phyloP scores from a whole-genome alignment of 805 yeast species.

The Schizosaccharomyces octosporus region DNA sequence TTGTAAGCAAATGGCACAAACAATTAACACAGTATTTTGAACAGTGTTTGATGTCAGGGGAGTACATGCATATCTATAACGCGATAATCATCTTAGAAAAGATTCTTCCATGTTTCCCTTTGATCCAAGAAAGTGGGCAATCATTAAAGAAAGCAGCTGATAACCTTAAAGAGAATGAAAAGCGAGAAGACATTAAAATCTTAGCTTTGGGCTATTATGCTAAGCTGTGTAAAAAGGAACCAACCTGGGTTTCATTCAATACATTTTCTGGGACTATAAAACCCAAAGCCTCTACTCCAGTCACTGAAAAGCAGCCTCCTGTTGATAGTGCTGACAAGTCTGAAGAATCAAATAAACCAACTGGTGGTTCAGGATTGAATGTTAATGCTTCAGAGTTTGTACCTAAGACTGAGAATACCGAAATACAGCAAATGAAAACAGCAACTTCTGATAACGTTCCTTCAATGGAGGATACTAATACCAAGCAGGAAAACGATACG shows the following conservation, averaged over 20 bases:
- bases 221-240: background rate
- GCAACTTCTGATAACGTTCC: background rate
- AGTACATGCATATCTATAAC: slow-evolving; percentile 61
- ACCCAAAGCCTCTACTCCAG: background rate
- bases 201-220: slow-evolving; percentile 23
- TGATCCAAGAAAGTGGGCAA: slow-evolving; percentile 41
- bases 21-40: slow-evolving; percentile 21
- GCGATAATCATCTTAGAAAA: slow-evolving; percentile 54
- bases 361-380: background rate
- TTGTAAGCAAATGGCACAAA: slow-evolving; percentile 28
- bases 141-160: slow-evolving; percentile 24
- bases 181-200: slow-evolving; percentile 55
- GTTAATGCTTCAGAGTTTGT: background rate
- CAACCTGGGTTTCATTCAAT: background rate
- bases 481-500: background rate
- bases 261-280: background rate
- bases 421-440: no score
- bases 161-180: slow-evolving; percentile 26
- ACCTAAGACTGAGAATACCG: background rate
- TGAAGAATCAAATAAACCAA: background rate
- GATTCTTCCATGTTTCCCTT: slow-evolving; percentile 38
- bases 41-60: slow-evolving; percentile 22
- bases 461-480: background rate
- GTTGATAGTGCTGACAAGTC: background rate
- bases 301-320: background rate